These are phyloP conservation scores for carrot (Daucus carota) DNA, from an alignment of 129 eudicot species.

Conservation along the genomic window DNA sequence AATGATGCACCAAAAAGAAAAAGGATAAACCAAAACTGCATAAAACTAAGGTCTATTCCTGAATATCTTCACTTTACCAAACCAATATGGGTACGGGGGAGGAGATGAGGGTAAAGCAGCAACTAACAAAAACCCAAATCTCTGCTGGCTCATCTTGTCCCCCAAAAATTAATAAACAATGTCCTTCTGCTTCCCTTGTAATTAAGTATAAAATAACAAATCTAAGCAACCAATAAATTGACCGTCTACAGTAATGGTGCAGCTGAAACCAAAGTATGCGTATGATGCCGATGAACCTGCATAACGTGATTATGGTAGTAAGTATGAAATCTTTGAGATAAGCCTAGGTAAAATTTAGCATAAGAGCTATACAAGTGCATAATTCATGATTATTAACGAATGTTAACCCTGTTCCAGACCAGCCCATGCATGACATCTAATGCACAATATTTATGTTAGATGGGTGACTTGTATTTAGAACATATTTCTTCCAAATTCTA, in stretches of 20 bases:
- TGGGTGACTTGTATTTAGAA: background rate
- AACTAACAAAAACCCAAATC: constrained; percentile 12
- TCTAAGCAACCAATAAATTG: background rate
- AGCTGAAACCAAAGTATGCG: background rate
- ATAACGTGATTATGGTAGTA: background rate
- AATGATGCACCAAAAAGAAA: background rate
- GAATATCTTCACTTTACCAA: constrained; percentile 7
- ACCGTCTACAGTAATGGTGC: background rate
- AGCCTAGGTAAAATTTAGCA: background rate
- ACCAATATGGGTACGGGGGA: background rate
- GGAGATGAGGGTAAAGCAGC: background rate
- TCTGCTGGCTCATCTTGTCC: constrained; percentile 12
- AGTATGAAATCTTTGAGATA: background rate
- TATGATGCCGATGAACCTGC: constrained; percentile 2
- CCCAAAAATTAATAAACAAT: constrained; percentile 1
- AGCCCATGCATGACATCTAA: background rate
- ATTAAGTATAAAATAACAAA: background rate
- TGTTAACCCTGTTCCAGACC: background rate
- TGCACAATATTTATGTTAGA: background rate
- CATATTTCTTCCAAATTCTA: background rate
- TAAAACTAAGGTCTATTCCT: constrained; percentile 5
- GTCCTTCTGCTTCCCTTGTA: background rate
- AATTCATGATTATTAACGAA: background rate
- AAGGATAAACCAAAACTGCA: constrained; percentile 12
- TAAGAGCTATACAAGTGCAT: background rate